Evolutionary conservation across 257 asterid genomes (phyloP), one percentile per base, ranked within the genome.

Genomic region (Schizonepeta tenuifolia): DNA sequence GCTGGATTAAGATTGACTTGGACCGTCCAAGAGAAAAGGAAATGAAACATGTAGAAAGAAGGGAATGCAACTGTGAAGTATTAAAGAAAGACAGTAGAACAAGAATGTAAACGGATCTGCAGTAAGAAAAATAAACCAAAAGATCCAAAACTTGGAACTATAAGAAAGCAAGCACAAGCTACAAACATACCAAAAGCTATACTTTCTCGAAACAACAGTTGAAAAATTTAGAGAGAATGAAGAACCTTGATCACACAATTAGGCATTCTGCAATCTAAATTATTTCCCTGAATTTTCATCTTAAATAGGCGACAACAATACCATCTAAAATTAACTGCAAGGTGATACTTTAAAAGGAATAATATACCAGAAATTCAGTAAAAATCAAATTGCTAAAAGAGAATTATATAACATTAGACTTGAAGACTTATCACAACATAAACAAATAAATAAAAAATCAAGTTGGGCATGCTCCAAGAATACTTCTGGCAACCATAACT

Each of bases 401-500:
- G 10, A 21, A 49, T 6, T 12, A 1, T 11, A 21, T 20, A 40
- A 24, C 40, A 28, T 26, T 67, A 68, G 12, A 55, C 49, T 66
- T 67, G 9, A 67, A 28, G 69, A 62, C 20, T 69, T 8, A 20
- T 33, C 65, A 44, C 59, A 41, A 18, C 64, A 63, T 18, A 65
- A 60, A 68, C 15, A 22, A 67, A 5, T 62, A 75, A 20, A 31
- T 10, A 46, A 15, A 31, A 53, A 46, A 55, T 54, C 55, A 41
- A 61, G 67, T 28, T 71, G 61, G 10, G 55, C 49, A 44, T 58
- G 79, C 74, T 73, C 67, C 10, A 18, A 44, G 33, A 58, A 35
- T 78, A 57, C 74, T 71, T 67, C 60, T 31, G 50, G 76, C 18
- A 65, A 67, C 33, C 13, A 55, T 18, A 67, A 31, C n/a, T 67